Base-by-base conservation (phyloP, 495 filamentous ascomycete genomes). In the Xylaria bambusicola region DNA sequence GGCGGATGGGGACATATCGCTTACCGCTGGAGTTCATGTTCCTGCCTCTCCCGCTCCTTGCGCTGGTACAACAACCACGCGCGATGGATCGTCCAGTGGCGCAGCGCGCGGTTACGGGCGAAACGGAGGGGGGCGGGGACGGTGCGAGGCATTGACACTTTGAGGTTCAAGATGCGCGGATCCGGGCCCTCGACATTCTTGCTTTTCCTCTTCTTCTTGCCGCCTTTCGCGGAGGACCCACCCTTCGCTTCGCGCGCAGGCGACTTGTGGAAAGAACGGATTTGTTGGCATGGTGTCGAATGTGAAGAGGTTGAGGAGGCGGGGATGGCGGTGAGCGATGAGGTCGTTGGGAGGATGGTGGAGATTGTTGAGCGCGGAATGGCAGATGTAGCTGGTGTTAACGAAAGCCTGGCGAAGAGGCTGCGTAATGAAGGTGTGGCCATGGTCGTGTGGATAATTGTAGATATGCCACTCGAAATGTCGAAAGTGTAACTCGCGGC, bases 71-170 rank as follows among this genome's bases (percentile, higher is more conserved):
- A 73, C 59, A 88, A 78, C 88, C 91, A 97, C 20, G 93, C 94
- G 64, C 94, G 92, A 77, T 98, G 93, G 79, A 99, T 98, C 52
- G 94, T 97, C 94, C 95, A 99, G 80, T 99, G 94, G 23, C 94
- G 89, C 63, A 98, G 87, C 77, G 84, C 83, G 54, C 94, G 88
- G 77, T 88, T 89, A 62, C 93, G 91, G 24, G 85, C 90, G 82
- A 96, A 88, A 61, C 90, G 85, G 62, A 97, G 83, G 2, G 93
- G 92, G 2, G 90, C 86, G 0, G 90, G 90, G 1, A 68, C 63
- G 2, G 45, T 47, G 9, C 68, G 68, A 26, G 68, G 68, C 65
- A 68, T 71, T 4, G 68, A 61, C 6, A 35, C 31, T n/a, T 68
- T 68, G 10, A 71, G 61, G 42, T 63, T 71, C 31, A 58, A 0